Conservation (phyloP, 75 land plant species). For the Sequoia sempervirens region DNA sequence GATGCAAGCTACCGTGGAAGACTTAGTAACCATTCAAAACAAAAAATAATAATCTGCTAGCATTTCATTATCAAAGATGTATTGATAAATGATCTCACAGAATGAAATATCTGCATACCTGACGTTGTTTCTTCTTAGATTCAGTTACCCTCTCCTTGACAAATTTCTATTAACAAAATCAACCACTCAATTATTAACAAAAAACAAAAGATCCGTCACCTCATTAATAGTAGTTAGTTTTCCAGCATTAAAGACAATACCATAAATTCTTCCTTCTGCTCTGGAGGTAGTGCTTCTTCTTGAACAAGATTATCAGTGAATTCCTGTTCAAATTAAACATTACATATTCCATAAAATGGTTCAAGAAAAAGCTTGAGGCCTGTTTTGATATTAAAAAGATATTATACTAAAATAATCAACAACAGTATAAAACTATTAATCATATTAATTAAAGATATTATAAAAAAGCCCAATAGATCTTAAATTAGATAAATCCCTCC, state of each 20-base stretch:
- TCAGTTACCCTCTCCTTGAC: constrained; percentile 60
- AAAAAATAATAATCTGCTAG: not conserved
- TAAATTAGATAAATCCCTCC: not conserved
- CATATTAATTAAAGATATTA: not conserved
- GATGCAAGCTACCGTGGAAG: not conserved
- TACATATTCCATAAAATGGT: not conserved
- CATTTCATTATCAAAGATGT: not conserved
- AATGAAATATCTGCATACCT: constrained; percentile 37
- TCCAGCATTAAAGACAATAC: constrained; percentile 19
- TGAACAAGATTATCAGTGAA: constrained; percentile 57
- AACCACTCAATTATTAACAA: not conserved
- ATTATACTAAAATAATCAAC: not conserved
- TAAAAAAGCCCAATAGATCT: not conserved
- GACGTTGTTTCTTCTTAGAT: constrained; percentile 56
- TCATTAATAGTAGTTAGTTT: not conserved
- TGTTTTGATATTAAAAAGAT: not conserved
- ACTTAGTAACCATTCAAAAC: not conserved
- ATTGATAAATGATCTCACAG: not conserved
- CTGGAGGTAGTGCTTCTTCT: constrained; percentile 61
- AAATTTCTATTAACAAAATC: constrained; percentile 35
- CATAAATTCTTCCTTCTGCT: constrained; percentile 82
- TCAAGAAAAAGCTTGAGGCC: not conserved
- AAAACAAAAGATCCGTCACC: not conserved
- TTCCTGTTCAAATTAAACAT: constrained; percentile 44
- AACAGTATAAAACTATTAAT: not conserved